These are phyloP conservation scores for Graphium sp. DNA, from an alignment of 2,329 filamentous ascomycete genomes.

Conservation along the genomic window DNA sequence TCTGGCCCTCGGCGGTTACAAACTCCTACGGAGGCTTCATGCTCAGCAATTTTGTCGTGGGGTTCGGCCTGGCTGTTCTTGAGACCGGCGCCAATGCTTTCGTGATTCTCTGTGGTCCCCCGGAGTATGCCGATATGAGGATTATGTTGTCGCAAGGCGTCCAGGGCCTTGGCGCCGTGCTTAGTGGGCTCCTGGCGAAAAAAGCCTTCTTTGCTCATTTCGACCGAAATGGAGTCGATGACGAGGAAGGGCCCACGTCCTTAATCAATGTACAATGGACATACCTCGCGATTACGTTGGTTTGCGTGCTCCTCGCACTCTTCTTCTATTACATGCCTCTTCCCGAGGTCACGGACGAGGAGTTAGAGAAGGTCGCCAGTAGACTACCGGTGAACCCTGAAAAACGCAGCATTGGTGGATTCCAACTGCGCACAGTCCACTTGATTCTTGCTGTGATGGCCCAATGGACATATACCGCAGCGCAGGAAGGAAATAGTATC, in stretches of 20 bases:
- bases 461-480: slow-evolving; percentile 66
- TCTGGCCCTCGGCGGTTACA: slow-evolving; percentile 67
- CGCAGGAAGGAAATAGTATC: slow-evolving; percentile 49
- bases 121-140: slow-evolving; percentile 55
- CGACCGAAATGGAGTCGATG: too few relatives aligned
- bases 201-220: slow-evolving; percentile 47
- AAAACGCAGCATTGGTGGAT: slow-evolving; percentile 28
- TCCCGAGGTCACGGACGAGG: slow-evolving; percentile 40
- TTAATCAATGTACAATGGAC: slow-evolving; percentile 71
- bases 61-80: slow-evolving; percentile 58
- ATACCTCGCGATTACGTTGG: slow-evolving; percentile 63
- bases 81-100: slow-evolving; percentile 74
- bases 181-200: slow-evolving; percentile 56
- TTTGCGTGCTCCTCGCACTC: slow-evolving; percentile 53
- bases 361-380: slow-evolving; percentile 30
- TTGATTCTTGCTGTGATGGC: slow-evolving; percentile 57
- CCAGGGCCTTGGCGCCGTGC: slow-evolving; percentile 57
- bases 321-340: slow-evolving; percentile 54
- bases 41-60: slow-evolving; percentile 57
- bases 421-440: slow-evolving; percentile 35
- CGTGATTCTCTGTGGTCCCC: slow-evolving; percentile 53
- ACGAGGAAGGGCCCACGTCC: too few relatives aligned
- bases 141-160: slow-evolving; percentile 61
- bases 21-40: slow-evolving; percentile 65
- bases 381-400: slow-evolving; percentile 30